Percentiles rank a stretch among this genome's conserved stretches.
These are phyloP conservation scores for Ganoderma lingzhi DNA, from an alignment of 1,284 basidiomycete genomes.

Conservation along the genomic window DNA sequence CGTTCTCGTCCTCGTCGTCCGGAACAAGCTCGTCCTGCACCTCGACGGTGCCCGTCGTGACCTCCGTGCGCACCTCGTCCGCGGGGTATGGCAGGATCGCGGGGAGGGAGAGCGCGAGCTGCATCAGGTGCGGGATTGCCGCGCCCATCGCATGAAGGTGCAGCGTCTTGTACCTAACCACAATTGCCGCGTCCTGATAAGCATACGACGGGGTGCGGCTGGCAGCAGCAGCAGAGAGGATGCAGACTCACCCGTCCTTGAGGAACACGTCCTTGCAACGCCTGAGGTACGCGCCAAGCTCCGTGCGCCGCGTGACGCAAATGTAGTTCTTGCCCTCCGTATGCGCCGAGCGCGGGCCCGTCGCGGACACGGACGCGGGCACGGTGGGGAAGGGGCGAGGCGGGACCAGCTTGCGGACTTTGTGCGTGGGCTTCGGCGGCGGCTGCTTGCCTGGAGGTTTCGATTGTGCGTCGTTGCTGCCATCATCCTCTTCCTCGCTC, in stretches of 20 bases:
- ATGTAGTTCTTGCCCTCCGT: conserved; percentile 82
- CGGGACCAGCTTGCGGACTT: conserved; percentile 72
- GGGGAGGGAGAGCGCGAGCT: conserved; percentile 77
- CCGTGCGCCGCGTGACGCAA: conserved; percentile 83
- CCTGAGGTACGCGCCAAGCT: conserved; percentile 77
- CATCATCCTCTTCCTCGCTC: neutral
- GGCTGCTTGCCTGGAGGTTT: neutral
- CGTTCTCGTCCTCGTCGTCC: conserved; percentile 78
- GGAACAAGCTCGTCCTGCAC: conserved; percentile 84
- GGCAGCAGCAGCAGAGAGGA: neutral
- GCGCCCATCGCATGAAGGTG: conserved; percentile 87
- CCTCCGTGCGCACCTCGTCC: conserved; percentile 72
- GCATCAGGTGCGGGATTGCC: conserved; percentile 84
- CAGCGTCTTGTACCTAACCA: conserved; percentile 74
- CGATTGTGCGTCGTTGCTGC: neutral
- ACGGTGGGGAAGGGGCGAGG: conserved; percentile 81
- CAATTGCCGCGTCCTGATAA: neutral
- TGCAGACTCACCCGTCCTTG: conserved; percentile 72
- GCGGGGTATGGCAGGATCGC: conserved; percentile 74
- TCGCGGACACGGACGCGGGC: conserved; percentile 76
- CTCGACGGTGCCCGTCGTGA: conserved; percentile 79
- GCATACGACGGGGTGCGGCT: neutral
- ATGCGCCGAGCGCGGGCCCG: conserved; percentile 81
- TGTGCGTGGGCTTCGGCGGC: conserved; percentile 33
- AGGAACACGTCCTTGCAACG: conserved; percentile 81